Base-by-base conservation (phyloP, 768 basidiomycete genomes). In the Psilocybe subaeruginosa region DNA sequence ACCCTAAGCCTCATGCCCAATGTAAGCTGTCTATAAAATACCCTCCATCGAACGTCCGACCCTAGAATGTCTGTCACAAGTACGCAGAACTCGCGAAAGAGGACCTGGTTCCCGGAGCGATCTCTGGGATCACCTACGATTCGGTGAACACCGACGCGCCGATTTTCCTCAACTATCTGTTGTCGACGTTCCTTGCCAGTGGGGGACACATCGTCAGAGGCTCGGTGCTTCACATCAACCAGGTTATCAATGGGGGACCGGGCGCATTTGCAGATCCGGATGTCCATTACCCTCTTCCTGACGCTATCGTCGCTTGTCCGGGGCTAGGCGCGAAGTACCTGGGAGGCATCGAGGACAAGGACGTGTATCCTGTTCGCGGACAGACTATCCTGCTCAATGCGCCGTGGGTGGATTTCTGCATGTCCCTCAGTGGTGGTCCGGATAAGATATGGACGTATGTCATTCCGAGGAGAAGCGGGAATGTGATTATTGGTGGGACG, bases 321-420 rank as follows among this genome's bases (percentile, higher is more conserved):
- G 92, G 91, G 1, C 75, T 93, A 8, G 89, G 90, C 8, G 86
- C 92, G 8, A 80, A 83, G 49, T 83, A 82, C 9, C 77, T 95
- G 46, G 82, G 89, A 4, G 93, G 92, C 2, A 85, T 95, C 5
- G 87, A 93, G 64, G 93, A 95, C 70, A 76, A 78, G 53, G 76
- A 76, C 27, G 77, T 93, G 33, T 85, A 85, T 70, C 91, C 93
- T 2, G 84, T 93, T 64, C 79, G 92, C 23, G 93, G 93, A 11
- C 93, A 95, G 73, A 87, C 89, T 0, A 84, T 93, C 7, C 71
- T 93, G 8, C 77, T 94, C 27, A 73, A 83, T 52, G 89, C 90
- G 11, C 87, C 90, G 0, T 79, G 81, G 73, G 72, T 91, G 48
- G 79, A 82, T 43, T 80, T 77, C 64, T 83, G 84, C 6, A 72